A percentile compares a stretch with the other conserved stretches of the same genome.
Conservation (phyloP, 331 rosid species). For the Malus hybrid region DNA sequence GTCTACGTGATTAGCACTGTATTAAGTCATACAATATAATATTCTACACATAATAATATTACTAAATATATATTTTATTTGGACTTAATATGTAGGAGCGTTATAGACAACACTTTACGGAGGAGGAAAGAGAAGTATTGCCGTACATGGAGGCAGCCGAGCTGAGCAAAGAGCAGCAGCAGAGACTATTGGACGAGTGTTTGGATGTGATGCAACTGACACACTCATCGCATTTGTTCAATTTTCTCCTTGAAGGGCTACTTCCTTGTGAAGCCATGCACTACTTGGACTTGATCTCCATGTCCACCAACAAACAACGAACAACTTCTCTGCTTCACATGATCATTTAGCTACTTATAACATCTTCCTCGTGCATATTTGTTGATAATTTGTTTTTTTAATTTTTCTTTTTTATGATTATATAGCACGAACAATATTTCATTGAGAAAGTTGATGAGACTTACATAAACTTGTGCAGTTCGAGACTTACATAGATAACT, state of each 20-base stretch:
- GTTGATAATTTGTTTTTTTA: too few species aligned
- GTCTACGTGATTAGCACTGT: too few species aligned
- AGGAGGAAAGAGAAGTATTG: slow-evolving; percentile 64
- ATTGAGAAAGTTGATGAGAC: too few species aligned
- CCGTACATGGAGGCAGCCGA: slow-evolving; percentile 83
- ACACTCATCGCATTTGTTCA: slow-evolving; percentile 48
- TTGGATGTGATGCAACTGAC: slow-evolving; percentile 75
- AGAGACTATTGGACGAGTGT: slow-evolving; percentile 45
- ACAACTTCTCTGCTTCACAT: slow-evolving; percentile 39
- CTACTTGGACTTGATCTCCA: slow-evolving; percentile 62
- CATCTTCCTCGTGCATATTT: too few species aligned
- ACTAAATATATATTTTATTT: not conserved
- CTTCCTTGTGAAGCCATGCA: slow-evolving; percentile 65
- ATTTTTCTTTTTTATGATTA: too few species aligned
- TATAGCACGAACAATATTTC: too few species aligned
- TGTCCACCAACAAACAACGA: slow-evolving; percentile 36
- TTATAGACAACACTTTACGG: slow-evolving; percentile 61
- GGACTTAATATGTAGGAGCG: slow-evolving; percentile 30
- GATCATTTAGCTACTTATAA: slow-evolving; percentile 8
- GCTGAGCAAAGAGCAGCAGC: slow-evolving; percentile 52
- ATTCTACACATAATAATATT: not conserved
- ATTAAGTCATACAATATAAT: not conserved
- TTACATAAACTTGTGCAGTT: too few species aligned
- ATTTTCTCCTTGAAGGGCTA: slow-evolving; percentile 70
- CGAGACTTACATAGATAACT: too few species aligned